Evolutionary conservation across 1,284 basidiomycete genomes (phyloP).

Genomic region (Psilocybe mexicana): DNA sequence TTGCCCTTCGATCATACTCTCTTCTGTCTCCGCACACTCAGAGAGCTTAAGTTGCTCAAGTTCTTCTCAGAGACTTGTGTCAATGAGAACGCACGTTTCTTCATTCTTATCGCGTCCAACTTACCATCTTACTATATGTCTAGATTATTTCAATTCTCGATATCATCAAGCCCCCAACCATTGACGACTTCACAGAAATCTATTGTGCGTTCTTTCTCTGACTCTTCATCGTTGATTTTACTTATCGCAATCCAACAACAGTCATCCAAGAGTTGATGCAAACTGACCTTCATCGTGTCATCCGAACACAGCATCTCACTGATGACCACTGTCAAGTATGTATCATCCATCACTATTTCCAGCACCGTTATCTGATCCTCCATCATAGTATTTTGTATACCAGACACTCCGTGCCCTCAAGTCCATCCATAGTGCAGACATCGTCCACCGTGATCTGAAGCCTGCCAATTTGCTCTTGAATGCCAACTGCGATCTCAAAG

Average conservation of each 20-base stretch:
- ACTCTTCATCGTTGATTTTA: background rate
- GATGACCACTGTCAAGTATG: constrained; percentile 87
- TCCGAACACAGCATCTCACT: constrained; percentile 83
- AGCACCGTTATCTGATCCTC: constrained; percentile 11
- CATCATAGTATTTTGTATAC: constrained; percentile 55
- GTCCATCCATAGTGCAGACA: constrained; percentile 33
- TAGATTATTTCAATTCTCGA: constrained; percentile 77
- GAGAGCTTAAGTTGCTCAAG: constrained; percentile 88
- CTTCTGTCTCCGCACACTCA: constrained; percentile 82
- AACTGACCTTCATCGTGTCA: constrained; percentile 88
- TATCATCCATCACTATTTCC: constrained; percentile 1
- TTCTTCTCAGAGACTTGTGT: constrained; percentile 85
- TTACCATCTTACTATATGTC: constrained; percentile 3
- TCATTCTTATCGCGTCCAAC: background rate
- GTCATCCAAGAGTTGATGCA: constrained; percentile 92
- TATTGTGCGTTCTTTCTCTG: constrained; percentile 51
- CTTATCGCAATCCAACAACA: constrained; percentile 27
- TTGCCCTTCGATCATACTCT: constrained; percentile 90
- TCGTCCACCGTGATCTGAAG: constrained; percentile 74
- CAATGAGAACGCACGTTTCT: constrained; percentile 47
- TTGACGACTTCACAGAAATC: constrained; percentile 83
- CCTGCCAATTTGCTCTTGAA: constrained; percentile 46
- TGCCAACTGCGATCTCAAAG: constrained; percentile 75
- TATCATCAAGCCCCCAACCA: constrained; percentile 77
- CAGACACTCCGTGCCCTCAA: constrained; percentile 33